Base-by-base conservation (phyloP, 306 rosid genomes). In the Pyrus bretschneideri region DNA sequence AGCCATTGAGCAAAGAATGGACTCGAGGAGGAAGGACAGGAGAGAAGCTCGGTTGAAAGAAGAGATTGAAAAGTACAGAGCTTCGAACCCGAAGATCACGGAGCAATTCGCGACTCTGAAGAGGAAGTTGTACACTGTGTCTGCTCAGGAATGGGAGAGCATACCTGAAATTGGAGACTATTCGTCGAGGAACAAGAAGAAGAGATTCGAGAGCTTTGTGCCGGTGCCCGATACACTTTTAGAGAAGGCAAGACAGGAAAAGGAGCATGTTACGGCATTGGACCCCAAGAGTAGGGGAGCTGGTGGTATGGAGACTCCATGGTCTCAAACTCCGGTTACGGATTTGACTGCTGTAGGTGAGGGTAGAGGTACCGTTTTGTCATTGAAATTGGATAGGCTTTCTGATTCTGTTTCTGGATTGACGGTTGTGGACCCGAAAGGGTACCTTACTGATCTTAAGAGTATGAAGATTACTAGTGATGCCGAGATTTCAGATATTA, bases 301-400 rank as follows among this genome's bases (percentile, higher is more conserved):
- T 0, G 83, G 89, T 4, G 98, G 98, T 14, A 84, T 91, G 2
- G 98, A 91, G 79, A 93, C 97, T 14, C 97, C 95, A 1, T 93
- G 89, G 93, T 75, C 88, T 3, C 98, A 93, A 59, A 91, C 95
- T 3, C 98, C 98, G 0, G 97, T 91, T n/a, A 93, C 97, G 4
- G 97, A 93, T 82, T 85, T 93, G 86, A 93, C 98, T 27, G 98
- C 93, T 0, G 98, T 91, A 12, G 98, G 97, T 21, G 96, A 93
- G 81, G 40, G 98, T 15, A 89, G 98, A 74, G 93, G 93, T 58
- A 92, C 96, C 30, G 97, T 92, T 65, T 78, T 92, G 79, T 92
- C 96, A 1, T 77, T 90, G 86, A 92, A 92, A 40, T 82, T 92
- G 57, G 97, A 92, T 83, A 87, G 40, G 80, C 82, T 93, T 30